Conservation (phyloP, 2,329 filamentous ascomycete species). For the Colletotrichum tropicale region DNA sequence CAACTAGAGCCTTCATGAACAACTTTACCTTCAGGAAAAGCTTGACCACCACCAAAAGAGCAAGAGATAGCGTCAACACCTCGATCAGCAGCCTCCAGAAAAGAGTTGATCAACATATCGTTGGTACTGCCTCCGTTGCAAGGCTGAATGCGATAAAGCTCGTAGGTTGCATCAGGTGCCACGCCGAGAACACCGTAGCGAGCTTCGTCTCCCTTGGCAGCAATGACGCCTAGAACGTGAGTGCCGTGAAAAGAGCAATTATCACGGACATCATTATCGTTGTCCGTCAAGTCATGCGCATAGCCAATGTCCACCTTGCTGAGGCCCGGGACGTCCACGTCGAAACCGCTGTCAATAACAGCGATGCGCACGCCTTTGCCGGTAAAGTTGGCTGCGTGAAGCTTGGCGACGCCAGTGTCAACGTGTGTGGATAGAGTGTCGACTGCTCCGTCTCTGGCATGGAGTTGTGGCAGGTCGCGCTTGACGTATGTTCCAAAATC, state of each 20-base stretch:
- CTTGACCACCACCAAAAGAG: not conserved
- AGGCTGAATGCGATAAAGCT: conserved; percentile 24
- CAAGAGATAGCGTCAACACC: not conserved
- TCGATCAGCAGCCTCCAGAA: not conserved
- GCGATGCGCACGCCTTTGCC: not conserved
- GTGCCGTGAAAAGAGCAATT: not conserved
- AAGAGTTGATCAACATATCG: not conserved
- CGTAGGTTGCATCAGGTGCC: conserved; percentile 26
- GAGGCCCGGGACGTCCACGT: not conserved
- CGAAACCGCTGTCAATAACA: conserved; percentile 1
- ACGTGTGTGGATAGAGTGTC: conserved; percentile 25
- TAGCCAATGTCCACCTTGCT: not conserved
- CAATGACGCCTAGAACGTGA: not conserved
- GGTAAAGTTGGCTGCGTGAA: not conserved
- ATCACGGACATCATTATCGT: not conserved
- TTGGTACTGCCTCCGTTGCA: conserved; percentile 15
- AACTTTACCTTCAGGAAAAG: not conserved
- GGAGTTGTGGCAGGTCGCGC: not conserved
- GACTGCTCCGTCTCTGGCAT: not conserved
- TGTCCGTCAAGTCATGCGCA: not conserved
- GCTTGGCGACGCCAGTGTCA: conserved; percentile 21
- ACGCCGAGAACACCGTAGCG: conserved; percentile 27
- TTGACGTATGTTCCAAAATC: not conserved
- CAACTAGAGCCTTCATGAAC: not conserved
- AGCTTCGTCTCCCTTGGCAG: not conserved